phyloP scores from a whole-genome alignment of 78 protist genomes.

The Dictyostelium capitatum region DNA sequence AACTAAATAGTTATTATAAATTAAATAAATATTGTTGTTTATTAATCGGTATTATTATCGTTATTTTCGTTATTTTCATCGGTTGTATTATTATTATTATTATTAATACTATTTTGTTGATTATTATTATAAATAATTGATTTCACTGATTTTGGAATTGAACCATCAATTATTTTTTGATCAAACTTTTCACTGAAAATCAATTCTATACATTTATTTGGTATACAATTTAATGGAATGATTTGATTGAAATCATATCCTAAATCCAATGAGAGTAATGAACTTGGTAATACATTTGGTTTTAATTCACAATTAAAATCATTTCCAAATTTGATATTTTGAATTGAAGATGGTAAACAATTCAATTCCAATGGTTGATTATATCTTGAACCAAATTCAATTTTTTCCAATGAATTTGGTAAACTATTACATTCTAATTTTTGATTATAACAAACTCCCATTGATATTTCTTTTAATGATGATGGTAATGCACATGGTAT shows the following conservation, averaged over 20 bases:
- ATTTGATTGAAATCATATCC: slow-evolving; percentile 23
- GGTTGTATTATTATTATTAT: no score
- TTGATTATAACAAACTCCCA: slow-evolving; percentile 4
- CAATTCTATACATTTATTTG: neutral
- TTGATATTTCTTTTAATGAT: neutral
- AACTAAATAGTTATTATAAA: no score
- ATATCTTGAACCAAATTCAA: slow-evolving; percentile 18
- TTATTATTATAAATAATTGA: slow-evolving; percentile 12
- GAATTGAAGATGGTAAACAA: neutral
- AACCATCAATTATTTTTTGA: neutral
- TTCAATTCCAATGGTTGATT: neutral
- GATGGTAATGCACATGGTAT: slow-evolving; percentile 1
- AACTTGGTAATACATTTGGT: neutral
- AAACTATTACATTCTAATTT: neutral
- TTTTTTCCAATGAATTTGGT: neutral
- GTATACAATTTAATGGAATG: neutral
- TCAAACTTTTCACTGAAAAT: neutral
- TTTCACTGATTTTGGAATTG: neutral
- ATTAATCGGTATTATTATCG: no score
- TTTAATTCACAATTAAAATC: neutral
- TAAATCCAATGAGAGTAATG: neutral
- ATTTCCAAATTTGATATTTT: neutral
- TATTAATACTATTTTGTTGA: no score
- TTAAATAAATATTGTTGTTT: neutral
- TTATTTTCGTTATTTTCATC: no score